A percentile compares a stretch with the other conserved stretches of the same genome.
Evolutionary conservation across 345 rosid species (phyloP).

Genomic region (Salix arbutifolia): DNA sequence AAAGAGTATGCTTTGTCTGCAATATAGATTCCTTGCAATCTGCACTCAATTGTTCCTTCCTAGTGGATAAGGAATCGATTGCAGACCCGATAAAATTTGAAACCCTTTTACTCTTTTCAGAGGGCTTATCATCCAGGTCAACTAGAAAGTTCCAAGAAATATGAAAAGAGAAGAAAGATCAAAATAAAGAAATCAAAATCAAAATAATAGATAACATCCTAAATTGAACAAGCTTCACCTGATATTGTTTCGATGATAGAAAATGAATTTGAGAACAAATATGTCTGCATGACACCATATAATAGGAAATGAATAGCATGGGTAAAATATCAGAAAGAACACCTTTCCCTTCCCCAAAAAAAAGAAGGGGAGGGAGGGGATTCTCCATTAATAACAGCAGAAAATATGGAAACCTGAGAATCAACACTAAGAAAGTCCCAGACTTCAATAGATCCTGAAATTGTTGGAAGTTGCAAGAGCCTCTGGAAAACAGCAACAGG

Average conservation of each 20-base stretch:
- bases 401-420: conserved; percentile 72
- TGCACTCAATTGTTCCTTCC: conserved; percentile 35
- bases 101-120: conserved; percentile 41
- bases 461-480: conserved; percentile 78
- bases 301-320: not conserved
- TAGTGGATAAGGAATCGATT: conserved; percentile 34
- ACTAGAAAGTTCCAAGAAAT: conserved; percentile 37
- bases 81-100: conserved; percentile 35
- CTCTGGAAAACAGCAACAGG: conserved; percentile 46
- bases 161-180: not conserved
- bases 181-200: conserved; percentile 6
- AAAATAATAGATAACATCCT: conserved; percentile 7
- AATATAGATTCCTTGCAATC: conserved; percentile 45
- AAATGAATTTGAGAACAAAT: conserved; percentile 83
- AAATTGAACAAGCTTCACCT: conserved; percentile 44
- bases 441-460: conserved; percentile 97
- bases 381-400: not conserved
- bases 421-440: conserved; percentile 98
- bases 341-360: not conserved
- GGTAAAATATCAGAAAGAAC: not conserved
- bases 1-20: conserved; percentile 33
- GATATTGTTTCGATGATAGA: conserved; percentile 87
- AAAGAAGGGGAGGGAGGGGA: not conserved
- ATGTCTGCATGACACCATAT: conserved; percentile 66
- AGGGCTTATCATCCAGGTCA: conserved; percentile 57